Percentiles rank a stretch among this genome's conserved stretches.
Evolutionary conservation across 306 rosid genomes (phyloP).

Genomic region (Acmispon strigosus): DNA sequence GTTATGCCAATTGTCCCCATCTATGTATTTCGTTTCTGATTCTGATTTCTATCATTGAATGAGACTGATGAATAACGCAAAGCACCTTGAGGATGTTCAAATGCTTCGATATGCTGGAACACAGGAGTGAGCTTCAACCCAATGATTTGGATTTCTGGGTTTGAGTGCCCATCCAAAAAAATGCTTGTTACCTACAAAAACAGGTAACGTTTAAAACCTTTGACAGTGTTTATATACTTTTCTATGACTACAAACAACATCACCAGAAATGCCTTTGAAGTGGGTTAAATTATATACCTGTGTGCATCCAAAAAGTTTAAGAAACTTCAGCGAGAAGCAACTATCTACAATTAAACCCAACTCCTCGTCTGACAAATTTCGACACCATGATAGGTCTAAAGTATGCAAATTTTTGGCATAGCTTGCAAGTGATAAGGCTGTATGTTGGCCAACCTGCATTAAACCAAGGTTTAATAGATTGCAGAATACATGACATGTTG

Average conservation of each 20-base stretch:
- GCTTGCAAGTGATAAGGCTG: conserved; percentile 53
- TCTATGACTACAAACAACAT: neutral
- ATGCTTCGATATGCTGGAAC: conserved; percentile 27
- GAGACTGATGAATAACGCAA: conserved; percentile 28
- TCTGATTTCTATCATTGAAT: neutral
- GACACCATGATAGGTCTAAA: conserved; percentile 87
- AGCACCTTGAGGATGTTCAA: conserved; percentile 26
- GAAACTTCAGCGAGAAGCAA: conserved; percentile 59
- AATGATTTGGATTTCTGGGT: conserved; percentile 40
- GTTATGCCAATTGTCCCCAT: too few relatives aligned
- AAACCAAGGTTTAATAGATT: conserved; percentile 10
- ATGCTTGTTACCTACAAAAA: conserved; percentile 49
- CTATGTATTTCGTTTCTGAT: neutral
- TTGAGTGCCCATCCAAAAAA: conserved; percentile 64
- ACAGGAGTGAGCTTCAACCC: conserved; percentile 49
- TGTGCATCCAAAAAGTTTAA: conserved; percentile 75
- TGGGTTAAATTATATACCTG: conserved; percentile 44
- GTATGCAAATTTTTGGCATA: conserved; percentile 46
- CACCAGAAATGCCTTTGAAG: neutral
- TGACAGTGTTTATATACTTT: neutral
- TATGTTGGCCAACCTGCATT: conserved; percentile 58
- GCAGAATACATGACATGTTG: neutral
- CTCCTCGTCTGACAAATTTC: conserved; percentile 53
- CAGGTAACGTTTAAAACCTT: neutral
- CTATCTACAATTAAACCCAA: conserved; percentile 70